Base-by-base conservation (phyloP, 202 grass and related monocot genomes). In the Bolboschoenoplectus hybrid region DNA sequence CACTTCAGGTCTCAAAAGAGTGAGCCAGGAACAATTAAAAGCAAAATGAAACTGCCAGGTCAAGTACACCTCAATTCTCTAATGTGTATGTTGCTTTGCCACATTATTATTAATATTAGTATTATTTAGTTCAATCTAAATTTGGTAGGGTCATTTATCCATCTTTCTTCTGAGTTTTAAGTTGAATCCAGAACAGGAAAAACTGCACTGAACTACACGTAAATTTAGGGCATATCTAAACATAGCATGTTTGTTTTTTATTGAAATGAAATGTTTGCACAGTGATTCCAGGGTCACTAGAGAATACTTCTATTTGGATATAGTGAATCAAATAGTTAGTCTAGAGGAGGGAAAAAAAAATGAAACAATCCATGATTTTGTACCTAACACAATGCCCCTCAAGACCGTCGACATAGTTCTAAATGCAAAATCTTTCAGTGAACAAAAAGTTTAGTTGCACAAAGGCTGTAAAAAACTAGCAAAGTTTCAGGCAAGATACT, bases 21-120 rank as follows among this genome's bases (percentile, higher is more conserved):
- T 13, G 20, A 39, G n/a, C 32, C 61, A 82, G 11, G 61, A 17
- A 82, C 46, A 66, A 82, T 82, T 67, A 82, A 82, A 82, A 65
- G 40, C 7, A 20, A 67, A 83, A 67, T 82, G 8, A 35, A 67
- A 83, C 44, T 67, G 10, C 16, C 63, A 67, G 4, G 63, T 39
- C 53, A 43, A 61, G 50, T 67, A 67, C 3, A 51, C 45, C 9
- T 4, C 20, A 3, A 9, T 73, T 47, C 57, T 61, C 57, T 61
- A 20, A 6, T 61, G 57, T 61, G 57, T 16, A 61, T 61, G n/a
- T 20, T 67, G 36, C 12, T 26, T 9, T 45, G 41, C 17, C 17
- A 20, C 16, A 43, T 80, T 40, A n/a, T n/a, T n/a, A 12, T 17
- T 79, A n/a, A 41, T 43, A 9, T 39, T 39, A 17, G 2, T 61